Base-by-base conservation (phyloP, 2,329 filamentous ascomycete genomes). In the Aspergillus texensis region DNA sequence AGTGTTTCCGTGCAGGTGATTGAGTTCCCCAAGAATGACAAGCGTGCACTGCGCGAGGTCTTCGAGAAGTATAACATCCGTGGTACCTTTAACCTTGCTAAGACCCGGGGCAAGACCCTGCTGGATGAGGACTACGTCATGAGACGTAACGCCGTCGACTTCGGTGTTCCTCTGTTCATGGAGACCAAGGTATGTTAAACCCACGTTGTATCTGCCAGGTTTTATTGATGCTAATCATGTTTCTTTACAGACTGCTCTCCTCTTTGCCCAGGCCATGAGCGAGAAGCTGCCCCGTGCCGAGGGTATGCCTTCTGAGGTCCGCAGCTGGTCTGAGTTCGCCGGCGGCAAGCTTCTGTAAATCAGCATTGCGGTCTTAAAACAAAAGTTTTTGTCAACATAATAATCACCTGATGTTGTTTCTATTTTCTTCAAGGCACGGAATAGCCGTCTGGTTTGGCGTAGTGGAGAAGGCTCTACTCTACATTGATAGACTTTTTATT, bases 101-200 rank as follows among this genome's bases (percentile, higher is more conserved):
- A 91, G 80, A 88, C 87, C 70, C 86, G 94, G 75, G 95, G 89
- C 65, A 94, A 92, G 85, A 94, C 91, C 43, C 84, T 92, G 65
- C 83, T 91, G 65, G 95, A 99, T 76, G 92, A 96, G 75, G 94
- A 99, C 83, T 99, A 99, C 74, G 93, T 99, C 62, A 98, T 98
- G 94, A 89, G 95, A 74, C 89, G 95, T 77, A 99, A 99, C 76
- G 95, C 95, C 32, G 95, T 99, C 62, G 95, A 99, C 82, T 99
- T 99, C 79, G 94, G 94, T 71, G 93, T 98, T 36, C 95, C 95
- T 56, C 85, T 99, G 62, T 98, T 99, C 80, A 97, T 97, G 94
- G 94, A 98, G 84, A 93, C 94, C 60, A 94, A 95, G 90, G 93
- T 96, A 84, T 83, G 88, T 79, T 69, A 28, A 34, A 12, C 34